These are phyloP conservation scores for Botrytis elliptica DNA, from an alignment of 2,329 filamentous ascomycete genomes.

Conservation along the genomic window DNA sequence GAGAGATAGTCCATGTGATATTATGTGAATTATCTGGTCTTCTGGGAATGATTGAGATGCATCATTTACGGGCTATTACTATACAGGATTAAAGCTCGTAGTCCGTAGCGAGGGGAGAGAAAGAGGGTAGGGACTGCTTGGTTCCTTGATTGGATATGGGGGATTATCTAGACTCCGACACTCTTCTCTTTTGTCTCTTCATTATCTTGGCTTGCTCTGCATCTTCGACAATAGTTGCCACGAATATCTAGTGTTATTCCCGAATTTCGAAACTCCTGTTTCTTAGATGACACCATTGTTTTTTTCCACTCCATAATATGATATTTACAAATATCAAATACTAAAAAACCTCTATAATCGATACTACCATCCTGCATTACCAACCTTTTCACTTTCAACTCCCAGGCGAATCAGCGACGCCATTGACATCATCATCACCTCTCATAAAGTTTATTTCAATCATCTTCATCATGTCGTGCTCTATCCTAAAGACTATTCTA, in stretches of 20 bases:
- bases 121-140: background rate
- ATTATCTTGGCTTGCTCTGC: background rate
- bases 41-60: background rate
- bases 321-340: background rate
- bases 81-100: background rate
- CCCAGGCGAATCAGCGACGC: no score
- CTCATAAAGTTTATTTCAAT: background rate
- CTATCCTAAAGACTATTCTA: background rate
- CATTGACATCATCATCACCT: background rate
- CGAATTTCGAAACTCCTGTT: background rate
- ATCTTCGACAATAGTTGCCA: background rate
- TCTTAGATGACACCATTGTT: background rate
- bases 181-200: background rate
- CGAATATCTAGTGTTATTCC: background rate
- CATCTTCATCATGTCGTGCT: background rate
- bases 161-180: background rate
- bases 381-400: background rate
- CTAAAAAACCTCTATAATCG: background rate
- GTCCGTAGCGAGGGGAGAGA: background rate
- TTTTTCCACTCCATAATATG: background rate
- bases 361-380: background rate
- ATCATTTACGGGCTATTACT: background rate
- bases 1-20: background rate
- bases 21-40: background rate
- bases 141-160: background rate